Conservation (phyloP, 2,329 filamentous ascomycete species). For the Fusarium hostae region DNA sequence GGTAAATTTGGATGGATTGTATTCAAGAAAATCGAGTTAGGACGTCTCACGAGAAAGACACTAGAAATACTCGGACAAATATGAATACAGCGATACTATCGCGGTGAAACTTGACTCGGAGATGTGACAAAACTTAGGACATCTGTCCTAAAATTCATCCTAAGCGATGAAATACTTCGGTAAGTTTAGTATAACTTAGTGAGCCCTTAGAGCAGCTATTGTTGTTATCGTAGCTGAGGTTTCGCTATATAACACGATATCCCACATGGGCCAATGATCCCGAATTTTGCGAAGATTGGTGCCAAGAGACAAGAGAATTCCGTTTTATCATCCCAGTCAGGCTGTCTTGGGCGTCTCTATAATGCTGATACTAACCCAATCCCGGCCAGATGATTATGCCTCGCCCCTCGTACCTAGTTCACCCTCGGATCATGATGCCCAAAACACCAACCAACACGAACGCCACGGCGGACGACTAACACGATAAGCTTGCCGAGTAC, state of each 20-base stretch:
- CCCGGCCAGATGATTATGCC: not conserved
- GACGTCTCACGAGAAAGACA: not conserved
- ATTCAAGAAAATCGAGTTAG: not conserved
- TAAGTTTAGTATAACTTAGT: not conserved
- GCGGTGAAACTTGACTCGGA: accelerated
- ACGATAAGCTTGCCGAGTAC: not conserved
- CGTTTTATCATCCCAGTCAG: no score
- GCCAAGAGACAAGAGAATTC: not conserved
- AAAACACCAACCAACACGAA: not conserved
- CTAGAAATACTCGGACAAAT: not conserved
- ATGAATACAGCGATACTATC: not conserved
- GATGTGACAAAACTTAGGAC: accelerated
- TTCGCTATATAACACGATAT: not conserved
- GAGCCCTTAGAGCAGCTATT: not conserved
- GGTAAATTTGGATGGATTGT: not conserved
- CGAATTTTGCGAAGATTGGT: not conserved
- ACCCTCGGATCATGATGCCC: not conserved
- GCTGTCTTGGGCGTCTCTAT: accelerated
- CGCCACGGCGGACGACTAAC: not conserved
- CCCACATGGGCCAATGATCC: no score
- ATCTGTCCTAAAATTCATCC: no score
- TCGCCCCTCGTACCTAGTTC: not conserved
- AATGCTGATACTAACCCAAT: no score
- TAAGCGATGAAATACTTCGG: accelerated
- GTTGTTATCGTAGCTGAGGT: accelerated